Conservation (phyloP, 352 stramenopile genomes). For the Phytophthora tentaculata region DNA sequence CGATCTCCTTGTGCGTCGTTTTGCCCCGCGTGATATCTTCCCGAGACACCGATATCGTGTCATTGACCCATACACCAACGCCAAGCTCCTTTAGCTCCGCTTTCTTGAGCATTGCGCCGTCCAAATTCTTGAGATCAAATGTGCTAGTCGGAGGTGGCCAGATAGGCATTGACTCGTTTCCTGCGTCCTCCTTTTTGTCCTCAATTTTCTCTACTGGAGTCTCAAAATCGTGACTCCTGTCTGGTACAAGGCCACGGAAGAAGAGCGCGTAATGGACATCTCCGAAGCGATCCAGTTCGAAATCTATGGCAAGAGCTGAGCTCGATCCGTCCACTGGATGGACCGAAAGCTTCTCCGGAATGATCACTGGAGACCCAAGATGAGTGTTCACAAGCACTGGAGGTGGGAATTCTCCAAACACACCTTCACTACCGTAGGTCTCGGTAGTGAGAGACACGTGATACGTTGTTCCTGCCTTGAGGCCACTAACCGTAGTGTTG, state of each 20-base stretch:
- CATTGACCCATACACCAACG: slow-evolving; percentile 75
- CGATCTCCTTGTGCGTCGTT: slow-evolving; percentile 60
- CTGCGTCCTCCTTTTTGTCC: slow-evolving; percentile 1
- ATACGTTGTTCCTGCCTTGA: slow-evolving; percentile 64
- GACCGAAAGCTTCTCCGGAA: slow-evolving; percentile 41
- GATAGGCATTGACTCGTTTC: slow-evolving; percentile 25
- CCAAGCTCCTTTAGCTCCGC: slow-evolving; percentile 62
- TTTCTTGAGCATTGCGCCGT: slow-evolving; percentile 54
- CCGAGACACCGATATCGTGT: slow-evolving; percentile 71
- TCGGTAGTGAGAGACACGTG: slow-evolving; percentile 83
- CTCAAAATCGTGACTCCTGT: slow-evolving; percentile 37
- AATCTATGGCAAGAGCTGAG: slow-evolving; percentile 55
- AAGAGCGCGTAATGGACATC: slow-evolving; percentile 83
- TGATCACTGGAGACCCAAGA: slow-evolving; percentile 48
- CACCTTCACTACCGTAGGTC: slow-evolving; percentile 58
- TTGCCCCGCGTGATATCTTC: slow-evolving; percentile 68
- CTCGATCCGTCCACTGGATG: slow-evolving; percentile 46
- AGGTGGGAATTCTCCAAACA: slow-evolving; percentile 78
- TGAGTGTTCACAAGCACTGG: slow-evolving; percentile 76
- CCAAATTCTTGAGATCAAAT: slow-evolving; percentile 53
- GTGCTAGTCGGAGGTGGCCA: slow-evolving; percentile 60
- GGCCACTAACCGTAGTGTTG: slow-evolving; percentile 55
- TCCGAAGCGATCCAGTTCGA: slow-evolving; percentile 63
- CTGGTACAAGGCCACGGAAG: slow-evolving; percentile 58
- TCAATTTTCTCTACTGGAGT: neutral